Percentiles rank a stretch among this genome's conserved stretches.
Evolutionary conservation across 768 basidiomycete species (phyloP).

Genomic region (Coprinopsis cinerea): DNA sequence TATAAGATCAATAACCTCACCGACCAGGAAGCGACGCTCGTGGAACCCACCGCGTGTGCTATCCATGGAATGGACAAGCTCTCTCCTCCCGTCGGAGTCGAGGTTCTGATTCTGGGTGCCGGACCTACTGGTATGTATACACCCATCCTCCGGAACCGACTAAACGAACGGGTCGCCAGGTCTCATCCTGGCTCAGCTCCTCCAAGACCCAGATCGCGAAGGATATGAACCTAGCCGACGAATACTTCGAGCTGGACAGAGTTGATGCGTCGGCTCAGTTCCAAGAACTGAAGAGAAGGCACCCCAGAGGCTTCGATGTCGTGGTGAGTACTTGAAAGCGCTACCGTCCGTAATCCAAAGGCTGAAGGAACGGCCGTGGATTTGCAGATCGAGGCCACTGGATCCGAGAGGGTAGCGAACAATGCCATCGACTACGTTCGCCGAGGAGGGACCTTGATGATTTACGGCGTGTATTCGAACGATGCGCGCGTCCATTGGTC

Average conservation of each 20-base stretch:
- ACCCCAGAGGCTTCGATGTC: slow-evolving; percentile 89
- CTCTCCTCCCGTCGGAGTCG: slow-evolving; percentile 72
- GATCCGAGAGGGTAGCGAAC: slow-evolving; percentile 82
- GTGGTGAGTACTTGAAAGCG: slow-evolving; percentile 33
- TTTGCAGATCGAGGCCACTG: slow-evolving; percentile 41
- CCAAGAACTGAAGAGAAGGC: slow-evolving; percentile 70
- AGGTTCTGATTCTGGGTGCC: slow-evolving; percentile 83
- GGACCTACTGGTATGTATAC: slow-evolving; percentile 57
- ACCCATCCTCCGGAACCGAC: not conserved
- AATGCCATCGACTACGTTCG: slow-evolving; percentile 87
- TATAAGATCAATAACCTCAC: slow-evolving; percentile 86
- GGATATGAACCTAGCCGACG: slow-evolving; percentile 72
- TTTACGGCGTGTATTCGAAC: slow-evolving; percentile 90
- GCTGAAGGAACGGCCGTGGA: not conserved
- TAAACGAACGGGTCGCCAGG: slow-evolving; percentile 26
- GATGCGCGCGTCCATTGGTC: slow-evolving; percentile 82
- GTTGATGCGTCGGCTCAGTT: slow-evolving; percentile 71
- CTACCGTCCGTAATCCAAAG: not conserved
- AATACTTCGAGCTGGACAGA: slow-evolving; percentile 82
- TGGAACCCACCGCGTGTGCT: slow-evolving; percentile 89
- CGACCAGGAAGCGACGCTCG: slow-evolving; percentile 81
- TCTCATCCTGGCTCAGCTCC: slow-evolving; percentile 82
- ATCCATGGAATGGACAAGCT: slow-evolving; percentile 91
- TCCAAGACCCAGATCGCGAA: slow-evolving; percentile 89
- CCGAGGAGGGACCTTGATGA: slow-evolving; percentile 77